Evolutionary conservation across 169 alveolate genomes (phyloP).

Genomic region (Eimeria acervulina): DNA sequence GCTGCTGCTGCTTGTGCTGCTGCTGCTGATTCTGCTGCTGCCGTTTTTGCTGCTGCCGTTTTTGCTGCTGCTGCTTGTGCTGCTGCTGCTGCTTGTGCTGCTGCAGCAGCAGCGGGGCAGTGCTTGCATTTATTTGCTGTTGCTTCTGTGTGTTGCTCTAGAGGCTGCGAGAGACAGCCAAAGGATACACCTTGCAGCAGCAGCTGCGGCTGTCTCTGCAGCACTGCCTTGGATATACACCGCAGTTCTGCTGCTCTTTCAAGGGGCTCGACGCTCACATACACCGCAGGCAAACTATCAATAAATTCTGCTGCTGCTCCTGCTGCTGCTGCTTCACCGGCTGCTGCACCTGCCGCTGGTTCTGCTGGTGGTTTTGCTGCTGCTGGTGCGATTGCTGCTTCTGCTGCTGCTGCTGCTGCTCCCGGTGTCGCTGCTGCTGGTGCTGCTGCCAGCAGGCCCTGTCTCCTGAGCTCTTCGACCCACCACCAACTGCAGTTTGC

Average conservation of each 20-base stretch:
- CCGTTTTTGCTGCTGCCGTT: background rate
- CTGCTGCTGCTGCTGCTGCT: too few species aligned
- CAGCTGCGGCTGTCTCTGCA: background rate
- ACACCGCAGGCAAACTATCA: background rate
- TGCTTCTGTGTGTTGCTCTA: background rate
- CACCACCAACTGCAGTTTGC: background rate
- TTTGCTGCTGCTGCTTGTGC: slow-evolving; percentile 10
- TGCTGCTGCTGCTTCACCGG: background rate
- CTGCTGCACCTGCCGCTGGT: background rate
- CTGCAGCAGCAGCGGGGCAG: slow-evolving; percentile 55
- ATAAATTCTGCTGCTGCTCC: background rate
- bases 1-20: background rate
- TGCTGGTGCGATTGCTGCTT: background rate
- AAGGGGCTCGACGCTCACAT: background rate
- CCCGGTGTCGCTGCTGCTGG: background rate
- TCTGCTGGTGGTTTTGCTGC: background rate
- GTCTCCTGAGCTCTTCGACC: slow-evolving; percentile 18
- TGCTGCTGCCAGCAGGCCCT: slow-evolving; percentile 27
- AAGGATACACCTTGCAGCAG: background rate
- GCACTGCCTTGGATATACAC: slow-evolving; percentile 5
- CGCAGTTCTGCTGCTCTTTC: background rate
- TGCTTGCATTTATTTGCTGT: background rate
- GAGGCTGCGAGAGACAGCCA: background rate
- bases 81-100: slow-evolving; percentile 22
- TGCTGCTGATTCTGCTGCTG: background rate